Conservation (phyloP, 768 basidiomycete species). For the Tylopilus subfusipes region DNA sequence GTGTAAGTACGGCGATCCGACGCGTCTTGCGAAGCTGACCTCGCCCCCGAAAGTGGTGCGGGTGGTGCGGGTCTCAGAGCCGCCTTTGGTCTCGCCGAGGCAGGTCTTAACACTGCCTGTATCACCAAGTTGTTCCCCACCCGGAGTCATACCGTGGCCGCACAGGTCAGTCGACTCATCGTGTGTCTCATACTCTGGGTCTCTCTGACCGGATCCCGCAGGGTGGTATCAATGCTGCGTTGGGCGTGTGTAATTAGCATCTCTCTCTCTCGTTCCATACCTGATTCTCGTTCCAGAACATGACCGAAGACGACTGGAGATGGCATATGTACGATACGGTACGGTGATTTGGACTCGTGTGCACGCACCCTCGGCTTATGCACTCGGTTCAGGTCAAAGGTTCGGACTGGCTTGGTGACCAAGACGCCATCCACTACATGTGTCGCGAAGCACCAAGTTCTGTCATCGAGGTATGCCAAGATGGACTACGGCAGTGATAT, state of each 20-base stretch:
- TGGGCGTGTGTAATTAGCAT: constrained; percentile 60
- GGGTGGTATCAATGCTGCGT: constrained; percentile 98
- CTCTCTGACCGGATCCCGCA: constrained; percentile 30
- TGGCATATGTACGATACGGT: constrained; percentile 99
- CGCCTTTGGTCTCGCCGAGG: constrained; percentile 97
- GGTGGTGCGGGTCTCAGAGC: constrained; percentile 98
- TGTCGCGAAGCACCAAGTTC: constrained; percentile 93
- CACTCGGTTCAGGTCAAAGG: constrained; percentile 80
- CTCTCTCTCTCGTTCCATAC: constrained; percentile 3
- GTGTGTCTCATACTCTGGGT: not conserved
- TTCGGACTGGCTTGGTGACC: constrained; percentile 99
- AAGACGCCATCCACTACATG: constrained; percentile 99
- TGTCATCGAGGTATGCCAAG: constrained; percentile 73
- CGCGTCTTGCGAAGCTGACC: constrained; percentile 13
- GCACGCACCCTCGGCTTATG: constrained; percentile 12
- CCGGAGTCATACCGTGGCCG: constrained; percentile 97
- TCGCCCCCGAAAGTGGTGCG: constrained; percentile 64
- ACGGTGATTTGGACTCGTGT: constrained; percentile 28
- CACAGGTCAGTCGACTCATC: constrained; percentile 58
- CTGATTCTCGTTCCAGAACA: constrained; percentile 55
- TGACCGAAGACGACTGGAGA: constrained; percentile 99
- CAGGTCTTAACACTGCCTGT: constrained; percentile 97
- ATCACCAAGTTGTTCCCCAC: constrained; percentile 99
- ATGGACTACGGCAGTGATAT: not conserved
- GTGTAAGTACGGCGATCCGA: constrained; percentile 62